phyloP scores from a whole-genome alignment of 768 basidiomycete genomes.

The Chalciporus piperatus region DNA sequence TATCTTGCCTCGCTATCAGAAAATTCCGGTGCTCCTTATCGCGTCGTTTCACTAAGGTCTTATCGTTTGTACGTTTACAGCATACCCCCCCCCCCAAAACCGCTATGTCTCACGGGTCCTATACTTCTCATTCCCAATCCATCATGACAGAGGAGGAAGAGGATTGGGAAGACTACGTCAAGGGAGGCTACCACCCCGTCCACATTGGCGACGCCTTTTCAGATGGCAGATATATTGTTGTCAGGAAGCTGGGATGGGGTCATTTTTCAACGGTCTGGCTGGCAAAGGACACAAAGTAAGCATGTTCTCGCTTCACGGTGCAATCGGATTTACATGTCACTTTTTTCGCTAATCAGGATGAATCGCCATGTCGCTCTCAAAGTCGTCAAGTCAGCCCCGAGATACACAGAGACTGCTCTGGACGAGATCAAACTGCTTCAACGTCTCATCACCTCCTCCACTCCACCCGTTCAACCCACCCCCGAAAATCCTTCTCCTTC shows the following conservation, averaged over 20 bases:
- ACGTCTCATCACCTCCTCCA: conserved; percentile 83
- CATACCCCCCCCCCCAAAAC: conserved; percentile 35
- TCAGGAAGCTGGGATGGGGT: conserved; percentile 94
- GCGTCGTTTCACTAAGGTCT: conserved; percentile 22
- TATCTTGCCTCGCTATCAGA: conserved; percentile 27
- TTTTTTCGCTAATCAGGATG: conserved; percentile 51
- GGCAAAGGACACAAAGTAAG: conserved; percentile 77
- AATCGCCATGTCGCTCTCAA: conserved; percentile 98
- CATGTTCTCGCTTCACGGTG: conserved; percentile 12
- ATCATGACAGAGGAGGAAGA: conserved; percentile 91
- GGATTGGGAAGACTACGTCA: conserved; percentile 87
- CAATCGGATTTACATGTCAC: conserved; percentile 6
- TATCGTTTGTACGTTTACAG: conserved; percentile 34
- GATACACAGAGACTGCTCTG: conserved; percentile 97
- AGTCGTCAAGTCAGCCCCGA: conserved; percentile 94
- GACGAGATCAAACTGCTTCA: conserved; percentile 99
- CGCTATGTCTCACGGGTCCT: conserved; percentile 69
- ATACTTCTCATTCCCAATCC: conserved; percentile 69
- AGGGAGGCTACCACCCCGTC: conserved; percentile 88
- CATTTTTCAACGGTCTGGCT: conserved; percentile 96
- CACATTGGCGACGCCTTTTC: conserved; percentile 92
- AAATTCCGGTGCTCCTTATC: conserved; percentile 29
- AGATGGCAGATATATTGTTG: conserved; percentile 83
- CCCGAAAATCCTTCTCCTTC: conserved; percentile 49
- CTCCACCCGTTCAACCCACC: conserved; percentile 50